Evolutionary conservation across 306 rosid species (phyloP).

Genomic region (Vigna trinervia): DNA sequence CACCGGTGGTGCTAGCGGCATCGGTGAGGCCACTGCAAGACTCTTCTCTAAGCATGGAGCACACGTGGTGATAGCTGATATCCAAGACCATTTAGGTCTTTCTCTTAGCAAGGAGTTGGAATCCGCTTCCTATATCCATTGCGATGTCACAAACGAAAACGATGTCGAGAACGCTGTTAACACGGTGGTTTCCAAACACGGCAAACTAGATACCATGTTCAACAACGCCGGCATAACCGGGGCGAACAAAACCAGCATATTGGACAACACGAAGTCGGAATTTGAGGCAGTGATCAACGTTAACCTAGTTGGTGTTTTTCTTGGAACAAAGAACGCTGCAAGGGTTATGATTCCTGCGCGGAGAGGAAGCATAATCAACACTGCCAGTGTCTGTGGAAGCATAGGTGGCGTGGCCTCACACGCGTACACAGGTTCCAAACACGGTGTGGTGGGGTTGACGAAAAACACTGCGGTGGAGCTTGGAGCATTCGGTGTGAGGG

Average conservation of each 20-base stretch:
- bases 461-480: slow-evolving; percentile 57
- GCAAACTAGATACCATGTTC: slow-evolving; percentile 65
- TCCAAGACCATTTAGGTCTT: slow-evolving; percentile 50
- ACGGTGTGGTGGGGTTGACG: slow-evolving; percentile 51
- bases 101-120: slow-evolving; percentile 37
- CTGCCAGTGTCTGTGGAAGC: slow-evolving; percentile 40
- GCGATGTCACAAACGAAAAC: slow-evolving; percentile 54
- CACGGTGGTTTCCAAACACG: slow-evolving; percentile 42
- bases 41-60: slow-evolving; percentile 63
- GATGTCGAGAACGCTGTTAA: slow-evolving; percentile 49
- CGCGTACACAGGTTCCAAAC: slow-evolving; percentile 56
- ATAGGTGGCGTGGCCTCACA: slow-evolving; percentile 51
- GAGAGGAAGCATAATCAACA: slow-evolving; percentile 52
- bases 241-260: slow-evolving; percentile 33
- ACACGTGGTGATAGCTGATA: slow-evolving; percentile 55
- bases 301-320: slow-evolving; percentile 49
- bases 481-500: slow-evolving; percentile 57
- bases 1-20: slow-evolving; percentile 65
- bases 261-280: slow-evolving; percentile 7
- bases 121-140: slow-evolving; percentile 49
- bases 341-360: slow-evolving; percentile 51
- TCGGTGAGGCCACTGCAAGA: slow-evolving; percentile 56
- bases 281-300: slow-evolving; percentile 53
- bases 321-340: slow-evolving; percentile 63
- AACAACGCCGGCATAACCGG: slow-evolving; percentile 54